phyloP scores from a whole-genome alignment of 164 flowering plant genomes.

The Aristolochia contorta region DNA sequence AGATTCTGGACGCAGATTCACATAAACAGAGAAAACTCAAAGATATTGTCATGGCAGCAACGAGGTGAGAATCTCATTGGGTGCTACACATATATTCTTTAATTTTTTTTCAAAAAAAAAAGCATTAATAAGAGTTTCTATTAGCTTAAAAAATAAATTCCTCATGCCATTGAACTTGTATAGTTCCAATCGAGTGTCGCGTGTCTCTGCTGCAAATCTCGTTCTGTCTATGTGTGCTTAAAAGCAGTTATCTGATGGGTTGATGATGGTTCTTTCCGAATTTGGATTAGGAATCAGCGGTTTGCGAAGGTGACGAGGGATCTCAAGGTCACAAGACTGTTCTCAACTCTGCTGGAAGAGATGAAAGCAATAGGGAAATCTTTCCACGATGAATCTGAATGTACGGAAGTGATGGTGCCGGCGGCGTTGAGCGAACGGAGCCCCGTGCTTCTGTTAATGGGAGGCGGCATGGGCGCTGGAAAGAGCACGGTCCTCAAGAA shows the following conservation, averaged over 20 bases:
- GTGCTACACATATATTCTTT: too few relatives aligned
- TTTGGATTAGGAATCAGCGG: conserved; percentile 48
- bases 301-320: conserved; percentile 65
- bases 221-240: background rate
- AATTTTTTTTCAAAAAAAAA: too few relatives aligned
- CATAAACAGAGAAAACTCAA: conserved; percentile 49
- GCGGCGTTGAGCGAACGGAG: conserved; percentile 63
- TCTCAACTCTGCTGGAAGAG: conserved; percentile 80
- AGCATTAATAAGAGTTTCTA: too few relatives aligned
- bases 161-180: too few relatives aligned
- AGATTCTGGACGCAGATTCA: conserved; percentile 53
- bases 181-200: too few relatives aligned
- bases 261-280: background rate
- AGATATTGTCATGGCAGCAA: conserved; percentile 68
- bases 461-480: conserved; percentile 99
- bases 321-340: conserved; percentile 61
- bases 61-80: conserved; percentile 53
- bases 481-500: conserved; percentile 96
- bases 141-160: too few relatives aligned
- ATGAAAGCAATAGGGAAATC: conserved; percentile 57
- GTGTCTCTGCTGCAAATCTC: too few relatives aligned
- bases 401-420: conserved; percentile 69
- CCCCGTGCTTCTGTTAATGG: conserved; percentile 89
- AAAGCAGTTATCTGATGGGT: background rate
- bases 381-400: conserved; percentile 23